These are phyloP conservation scores for Claviceps sp. DNA, from an alignment of 2,329 filamentous ascomycete species.

Conservation along the genomic window DNA sequence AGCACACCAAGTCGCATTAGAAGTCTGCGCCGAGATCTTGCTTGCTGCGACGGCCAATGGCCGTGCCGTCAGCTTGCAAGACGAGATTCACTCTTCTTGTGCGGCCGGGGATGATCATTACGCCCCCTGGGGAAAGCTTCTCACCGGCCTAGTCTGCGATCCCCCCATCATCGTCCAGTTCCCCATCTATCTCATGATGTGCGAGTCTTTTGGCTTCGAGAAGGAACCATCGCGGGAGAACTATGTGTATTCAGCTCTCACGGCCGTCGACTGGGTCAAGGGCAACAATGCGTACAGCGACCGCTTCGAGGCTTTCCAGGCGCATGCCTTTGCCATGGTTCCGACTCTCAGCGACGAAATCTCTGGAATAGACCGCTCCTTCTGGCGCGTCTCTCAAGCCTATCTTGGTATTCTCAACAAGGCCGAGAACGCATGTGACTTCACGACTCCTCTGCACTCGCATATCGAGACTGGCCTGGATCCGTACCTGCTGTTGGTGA, in stretches of 20 bases:
- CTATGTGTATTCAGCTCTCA: constrained; percentile 6
- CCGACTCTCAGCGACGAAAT: constrained; percentile 3
- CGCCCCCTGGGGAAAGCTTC: constrained; percentile 3
- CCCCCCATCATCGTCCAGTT: constrained; percentile 7
- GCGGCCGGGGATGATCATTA: constrained; percentile 4
- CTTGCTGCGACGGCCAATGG: constrained; percentile 1
- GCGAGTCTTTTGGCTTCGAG: constrained; percentile 5
- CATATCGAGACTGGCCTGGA: constrained; percentile 4
- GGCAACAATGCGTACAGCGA: constrained; percentile 4
- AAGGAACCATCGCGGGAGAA: constrained; percentile 1
- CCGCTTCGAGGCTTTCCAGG: constrained; percentile 1
- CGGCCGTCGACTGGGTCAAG: constrained; percentile 4
- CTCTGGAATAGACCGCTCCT: constrained; percentile 5
- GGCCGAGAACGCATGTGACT: neutral
- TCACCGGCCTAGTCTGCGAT: constrained; percentile 6
- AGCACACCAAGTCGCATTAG: constrained; percentile 1
- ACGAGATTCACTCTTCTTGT: neutral
- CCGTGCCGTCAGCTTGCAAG: neutral
- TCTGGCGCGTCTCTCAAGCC: constrained; percentile 4
- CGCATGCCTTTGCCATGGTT: neutral
- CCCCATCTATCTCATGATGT: constrained; percentile 9
- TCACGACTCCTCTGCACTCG: constrained; percentile 2
- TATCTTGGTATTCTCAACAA: constrained; percentile 5
- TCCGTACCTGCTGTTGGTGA: constrained; percentile 3
- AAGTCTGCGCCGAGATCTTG: constrained; percentile 2